phyloP scores from a whole-genome alignment of 2,329 filamentous ascomycete genomes.

The Epicoccum nigrum region DNA sequence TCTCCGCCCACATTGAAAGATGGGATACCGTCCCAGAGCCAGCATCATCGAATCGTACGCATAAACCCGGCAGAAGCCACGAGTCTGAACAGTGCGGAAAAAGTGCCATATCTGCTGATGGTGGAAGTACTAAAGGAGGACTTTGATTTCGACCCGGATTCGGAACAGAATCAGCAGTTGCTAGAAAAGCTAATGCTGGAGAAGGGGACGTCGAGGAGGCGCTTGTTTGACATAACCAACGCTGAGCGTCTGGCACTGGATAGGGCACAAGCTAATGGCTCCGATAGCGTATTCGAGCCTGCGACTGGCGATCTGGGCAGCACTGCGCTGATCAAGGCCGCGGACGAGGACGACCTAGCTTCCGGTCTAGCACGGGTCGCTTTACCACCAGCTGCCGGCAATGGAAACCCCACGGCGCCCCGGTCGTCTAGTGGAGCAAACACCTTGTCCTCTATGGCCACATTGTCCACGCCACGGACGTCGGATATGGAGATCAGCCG shows the following conservation, averaged over 20 bases:
- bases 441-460: constrained; percentile 64
- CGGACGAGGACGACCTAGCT: constrained; percentile 53
- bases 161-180: constrained; percentile 72
- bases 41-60: constrained; percentile 81
- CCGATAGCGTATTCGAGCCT: constrained; percentile 85
- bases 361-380: constrained; percentile 40
- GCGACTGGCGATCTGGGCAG: constrained; percentile 77
- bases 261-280: constrained; percentile 51
- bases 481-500: constrained; percentile 72
- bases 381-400: constrained; percentile 27
- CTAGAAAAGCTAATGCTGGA: constrained; percentile 69
- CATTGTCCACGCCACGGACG: constrained; percentile 69
- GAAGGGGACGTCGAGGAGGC: constrained; percentile 61
- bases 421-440: constrained; percentile 67
- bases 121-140: constrained; percentile 81
- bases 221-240: constrained; percentile 64
- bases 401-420: constrained; percentile 49
- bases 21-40: constrained; percentile 75
- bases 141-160: constrained; percentile 80
- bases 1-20: constrained; percentile 76
- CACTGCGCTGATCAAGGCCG: constrained; percentile 69
- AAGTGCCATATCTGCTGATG: constrained; percentile 85
- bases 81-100: constrained; percentile 84
- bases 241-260: constrained; percentile 58
- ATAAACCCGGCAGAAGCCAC: constrained; percentile 84